Conservation (phyloP, 2,329 filamentous ascomycete species). For the Aspergillus carbonarius region DNA sequence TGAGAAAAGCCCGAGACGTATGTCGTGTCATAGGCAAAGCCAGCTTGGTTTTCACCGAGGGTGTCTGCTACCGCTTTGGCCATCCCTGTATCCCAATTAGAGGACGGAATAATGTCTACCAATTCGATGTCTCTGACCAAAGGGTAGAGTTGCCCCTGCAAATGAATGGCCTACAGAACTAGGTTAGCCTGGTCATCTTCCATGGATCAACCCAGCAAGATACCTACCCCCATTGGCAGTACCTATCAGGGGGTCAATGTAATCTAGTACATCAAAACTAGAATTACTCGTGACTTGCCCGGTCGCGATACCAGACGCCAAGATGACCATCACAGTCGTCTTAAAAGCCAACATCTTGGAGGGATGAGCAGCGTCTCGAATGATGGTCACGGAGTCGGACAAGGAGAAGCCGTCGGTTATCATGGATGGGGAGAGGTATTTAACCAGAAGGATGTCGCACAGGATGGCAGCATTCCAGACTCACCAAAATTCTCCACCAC, state of each 20-base stretch:
- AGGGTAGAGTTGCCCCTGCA: slow-evolving; percentile 56
- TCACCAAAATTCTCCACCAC: background rate
- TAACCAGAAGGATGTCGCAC: background rate
- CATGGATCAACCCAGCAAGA: background rate
- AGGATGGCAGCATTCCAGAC: background rate
- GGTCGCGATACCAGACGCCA: background rate
- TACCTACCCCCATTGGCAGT: slow-evolving; percentile 49
- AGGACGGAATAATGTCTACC: background rate
- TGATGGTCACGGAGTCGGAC: background rate
- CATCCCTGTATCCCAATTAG: slow-evolving; percentile 41
- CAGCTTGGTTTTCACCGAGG: slow-evolving; percentile 55
- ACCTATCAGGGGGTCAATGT: slow-evolving; percentile 56
- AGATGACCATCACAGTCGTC: background rate
- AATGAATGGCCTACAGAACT: slow-evolving; percentile 53
- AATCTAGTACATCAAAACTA: slow-evolving; percentile 38
- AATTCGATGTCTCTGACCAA: slow-evolving; percentile 35
- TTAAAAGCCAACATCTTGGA: background rate
- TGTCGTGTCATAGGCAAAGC: slow-evolving; percentile 54
- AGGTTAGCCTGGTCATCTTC: background rate
- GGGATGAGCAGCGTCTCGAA: background rate
- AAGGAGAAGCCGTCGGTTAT: too few relatives aligned
- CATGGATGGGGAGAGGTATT: background rate
- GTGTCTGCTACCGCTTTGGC: slow-evolving; percentile 59
- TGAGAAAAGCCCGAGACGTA: slow-evolving; percentile 53
- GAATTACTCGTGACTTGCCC: background rate